Base-by-base conservation (phyloP, 208 protist species). In the Acanthamoeba castellanii region DNA sequence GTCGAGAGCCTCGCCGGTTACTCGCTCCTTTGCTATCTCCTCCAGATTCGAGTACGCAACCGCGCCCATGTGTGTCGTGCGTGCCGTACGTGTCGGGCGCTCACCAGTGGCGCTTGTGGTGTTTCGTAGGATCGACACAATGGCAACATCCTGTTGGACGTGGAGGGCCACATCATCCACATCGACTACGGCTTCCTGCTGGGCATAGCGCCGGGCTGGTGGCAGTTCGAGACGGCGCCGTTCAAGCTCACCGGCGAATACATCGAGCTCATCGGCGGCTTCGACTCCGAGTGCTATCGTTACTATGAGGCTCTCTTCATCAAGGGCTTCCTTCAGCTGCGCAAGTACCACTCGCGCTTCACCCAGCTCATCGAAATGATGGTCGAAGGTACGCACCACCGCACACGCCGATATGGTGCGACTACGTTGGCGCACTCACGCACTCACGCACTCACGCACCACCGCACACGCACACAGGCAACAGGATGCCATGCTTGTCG, bases 181-280 rank as follows among this genome's bases (percentile, higher is more conserved):
- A 97, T 97, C 70, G 96, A 97, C 27, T 97, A 96, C 72, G 96
- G 96, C 13, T 97, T 97, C 61, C 96, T 97, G 27, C 57, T 97
- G 30, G 94, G 95, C 34, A 89, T 84, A 20, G 45, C 50, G 14
- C 92, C 92, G 7, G 92, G 92, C 32, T 50, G 9, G 50, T 85
- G 70, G 70, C n/a, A 92, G 30, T 95, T 95, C 64, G 92, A 95
- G 92, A 89, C 52, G 34, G 92, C 92, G 42, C 92, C 92, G 25
- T 95, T 95, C 92, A 95, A 95, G 55, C 78, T 95, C 57, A 95
- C 74, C 13, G 61, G 45, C 47, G 92, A 95, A n/a, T 95, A 95
- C 76, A 68, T 95, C 27, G 72, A 95, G 30, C 45, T 95, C n/a
- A 64, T 95, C 14, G 92, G 92, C 55, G 92, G 92, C 42, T 52